Evolutionary conservation across 257 asterid genomes (phyloP).

Genomic region (Lantana camara): DNA sequence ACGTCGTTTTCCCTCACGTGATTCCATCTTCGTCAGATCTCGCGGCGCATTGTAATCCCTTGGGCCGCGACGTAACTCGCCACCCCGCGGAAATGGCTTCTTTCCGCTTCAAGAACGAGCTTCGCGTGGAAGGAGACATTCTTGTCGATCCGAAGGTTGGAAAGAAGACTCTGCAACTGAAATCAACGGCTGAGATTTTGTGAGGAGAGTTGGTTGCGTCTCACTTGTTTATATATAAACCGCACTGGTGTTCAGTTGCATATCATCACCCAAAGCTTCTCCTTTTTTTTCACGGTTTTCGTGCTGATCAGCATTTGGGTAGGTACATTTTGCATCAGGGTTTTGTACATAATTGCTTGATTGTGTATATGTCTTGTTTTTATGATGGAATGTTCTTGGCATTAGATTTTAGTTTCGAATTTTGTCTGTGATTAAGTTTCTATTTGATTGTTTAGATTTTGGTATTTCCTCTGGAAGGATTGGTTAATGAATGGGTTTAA

Average conservation of each 20-base stretch:
- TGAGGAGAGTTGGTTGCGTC: conserved; percentile 18
- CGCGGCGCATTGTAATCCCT: conserved; percentile 14
- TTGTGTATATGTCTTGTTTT: not conserved
- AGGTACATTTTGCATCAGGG: no score
- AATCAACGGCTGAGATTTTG: conserved; percentile 28
- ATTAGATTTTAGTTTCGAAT: not conserved
- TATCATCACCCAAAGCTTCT: not conserved
- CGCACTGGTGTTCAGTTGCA: no score
- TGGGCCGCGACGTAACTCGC: conserved; percentile 34
- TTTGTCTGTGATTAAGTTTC: not conserved
- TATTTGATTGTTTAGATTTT: not conserved
- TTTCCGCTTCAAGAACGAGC: conserved; percentile 45
- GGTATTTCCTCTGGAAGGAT: not conserved
- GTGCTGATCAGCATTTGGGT: not conserved
- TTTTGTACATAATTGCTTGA: not conserved
- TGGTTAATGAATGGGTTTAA: not conserved
- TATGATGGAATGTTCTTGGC: not conserved
- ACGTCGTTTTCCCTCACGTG: conserved; percentile 39
- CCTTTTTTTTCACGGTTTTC: not conserved
- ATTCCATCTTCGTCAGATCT: conserved; percentile 38
- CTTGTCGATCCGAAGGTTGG: conserved; percentile 22
- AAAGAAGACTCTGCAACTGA: not conserved
- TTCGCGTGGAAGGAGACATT: conserved; percentile 54
- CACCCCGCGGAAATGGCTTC: conserved; percentile 15
- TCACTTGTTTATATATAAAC: no score